Base-by-base conservation (phyloP, 1,284 basidiomycete genomes). In the Uromyces viciae-fabae region DNA sequence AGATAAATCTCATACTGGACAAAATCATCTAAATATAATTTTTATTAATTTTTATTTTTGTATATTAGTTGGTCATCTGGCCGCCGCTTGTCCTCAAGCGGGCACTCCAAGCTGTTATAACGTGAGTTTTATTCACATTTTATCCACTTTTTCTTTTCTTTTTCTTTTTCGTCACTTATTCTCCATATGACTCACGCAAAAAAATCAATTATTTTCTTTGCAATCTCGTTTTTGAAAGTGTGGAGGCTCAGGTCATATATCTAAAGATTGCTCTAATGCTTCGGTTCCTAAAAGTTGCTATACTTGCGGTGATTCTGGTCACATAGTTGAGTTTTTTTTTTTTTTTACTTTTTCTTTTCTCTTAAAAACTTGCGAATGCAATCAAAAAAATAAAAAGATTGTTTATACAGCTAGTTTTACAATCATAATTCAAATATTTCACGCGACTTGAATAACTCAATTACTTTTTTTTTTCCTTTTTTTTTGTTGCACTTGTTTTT, bases 91-190 rank as follows among this genome's bases (percentile, higher is more conserved):
- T 22, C 78, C 78, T 17, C 54, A 81, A 56, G 71, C 78, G 25
- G 78, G 78, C 25, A 81, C 78, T 49, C 78, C 71, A 40, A 74
- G 69, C 40, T 81, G 78, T 52, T 81, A 81, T 71, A 81, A 73
- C 46, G 72, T 74, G 25, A 38, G 60, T 73, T 22, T 31, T 38
- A 15, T 33, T 71, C 52, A n/a, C 17, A n/a, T 36, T 52, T 31
- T 19, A 22, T 22, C 19, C 2, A 28, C 52, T 28, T 33, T 3
- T 22, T 64, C 22, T 22, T n/a, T 38, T 38, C 66, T 71, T 15
- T 49, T 33, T 19, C 54, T 42, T 33, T 25, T 42, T 52, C 56
- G 19, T 38, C 52, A 33, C 7, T 49, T 54, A 15, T 38, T 56
- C n/a, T 7, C 46, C 11, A 33, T 54, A 17, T 11, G 25, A 31